phyloP scores from a whole-genome alignment of 179 eudicot genomes.

The Sideroxylon spinosum region DNA sequence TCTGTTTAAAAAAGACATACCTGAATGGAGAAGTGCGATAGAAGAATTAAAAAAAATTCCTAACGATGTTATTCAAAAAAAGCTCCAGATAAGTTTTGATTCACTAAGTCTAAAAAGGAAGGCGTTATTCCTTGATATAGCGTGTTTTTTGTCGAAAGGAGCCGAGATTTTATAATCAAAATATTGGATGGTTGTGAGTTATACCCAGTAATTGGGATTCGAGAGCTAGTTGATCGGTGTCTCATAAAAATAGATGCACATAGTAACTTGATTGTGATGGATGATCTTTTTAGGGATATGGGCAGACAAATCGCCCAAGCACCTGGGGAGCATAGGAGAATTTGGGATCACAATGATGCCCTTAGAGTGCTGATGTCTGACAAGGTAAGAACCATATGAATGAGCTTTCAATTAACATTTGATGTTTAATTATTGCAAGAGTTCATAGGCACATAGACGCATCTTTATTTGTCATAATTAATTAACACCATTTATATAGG shows the following conservation, averaged over 20 bases:
- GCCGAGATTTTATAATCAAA: no score
- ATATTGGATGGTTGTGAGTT: no score
- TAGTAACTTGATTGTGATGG: no score
- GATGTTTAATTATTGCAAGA: neutral
- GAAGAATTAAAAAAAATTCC: neutral
- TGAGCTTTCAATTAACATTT: neutral
- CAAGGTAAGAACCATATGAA: no score
- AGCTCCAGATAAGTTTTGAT: neutral
- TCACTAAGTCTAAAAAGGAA: neutral
- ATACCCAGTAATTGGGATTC: no score
- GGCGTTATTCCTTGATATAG: neutral
- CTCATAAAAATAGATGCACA: no score
- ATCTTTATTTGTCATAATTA: neutral
- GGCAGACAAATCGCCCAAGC: neutral
- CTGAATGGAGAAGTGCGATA: neutral
- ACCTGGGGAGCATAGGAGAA: neutral
- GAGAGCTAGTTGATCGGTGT: no score
- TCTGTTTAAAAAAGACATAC: neutral
- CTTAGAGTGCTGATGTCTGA: neutral
- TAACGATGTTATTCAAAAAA: neutral
- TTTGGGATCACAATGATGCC: neutral
- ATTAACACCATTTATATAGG: neutral
- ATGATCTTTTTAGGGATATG: no score
- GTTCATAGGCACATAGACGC: neutral
- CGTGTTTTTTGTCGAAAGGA: neutral